Evolutionary conservation across 2,329 filamentous ascomycete genomes (phyloP).

Genomic region (Dothideomycetidae sp.): DNA sequence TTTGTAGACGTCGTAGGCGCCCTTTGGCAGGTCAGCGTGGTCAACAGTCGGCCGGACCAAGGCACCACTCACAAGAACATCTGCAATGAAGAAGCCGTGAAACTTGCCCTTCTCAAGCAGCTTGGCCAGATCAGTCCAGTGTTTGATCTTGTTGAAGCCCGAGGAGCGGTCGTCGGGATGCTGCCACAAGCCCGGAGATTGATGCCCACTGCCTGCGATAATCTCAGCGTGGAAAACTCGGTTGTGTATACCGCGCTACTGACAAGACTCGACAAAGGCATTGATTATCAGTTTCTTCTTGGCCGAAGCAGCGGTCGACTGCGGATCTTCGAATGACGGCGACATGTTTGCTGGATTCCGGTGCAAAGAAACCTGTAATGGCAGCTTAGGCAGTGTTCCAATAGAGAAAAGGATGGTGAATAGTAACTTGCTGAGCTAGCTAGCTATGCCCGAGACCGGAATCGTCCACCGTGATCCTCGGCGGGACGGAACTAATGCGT

Average conservation of each 20-base stretch:
- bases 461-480: too few relatives aligned
- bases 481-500: too few relatives aligned
- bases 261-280: conserved; percentile 30
- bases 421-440: too few relatives aligned
- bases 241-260: conserved; percentile 8
- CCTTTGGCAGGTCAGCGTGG: background rate
- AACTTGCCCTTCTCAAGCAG: conserved; percentile 48
- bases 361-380: too few relatives aligned
- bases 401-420: too few relatives aligned
- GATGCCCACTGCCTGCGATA: conserved; percentile 33
- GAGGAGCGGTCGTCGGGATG: conserved; percentile 51
- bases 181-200: conserved; percentile 45
- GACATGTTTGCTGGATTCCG: too few relatives aligned
- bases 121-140: conserved; percentile 48
- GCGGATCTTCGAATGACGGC: too few relatives aligned
- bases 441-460: too few relatives aligned
- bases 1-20: conserved; percentile 53
- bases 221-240: conserved; percentile 15
- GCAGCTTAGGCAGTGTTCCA: too few relatives aligned
- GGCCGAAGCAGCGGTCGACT: too few relatives aligned
- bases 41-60: too few relatives aligned
- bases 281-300: conserved; percentile 29
- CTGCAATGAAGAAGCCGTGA: conserved; percentile 53
- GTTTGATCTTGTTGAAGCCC: conserved; percentile 44
- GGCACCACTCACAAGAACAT: conserved; percentile 39